A percentile compares a stretch with the other conserved stretches of the same genome.
Conservation (phyloP, 768 basidiomycete genomes). For the Rhizopogon vesiculosus region DNA sequence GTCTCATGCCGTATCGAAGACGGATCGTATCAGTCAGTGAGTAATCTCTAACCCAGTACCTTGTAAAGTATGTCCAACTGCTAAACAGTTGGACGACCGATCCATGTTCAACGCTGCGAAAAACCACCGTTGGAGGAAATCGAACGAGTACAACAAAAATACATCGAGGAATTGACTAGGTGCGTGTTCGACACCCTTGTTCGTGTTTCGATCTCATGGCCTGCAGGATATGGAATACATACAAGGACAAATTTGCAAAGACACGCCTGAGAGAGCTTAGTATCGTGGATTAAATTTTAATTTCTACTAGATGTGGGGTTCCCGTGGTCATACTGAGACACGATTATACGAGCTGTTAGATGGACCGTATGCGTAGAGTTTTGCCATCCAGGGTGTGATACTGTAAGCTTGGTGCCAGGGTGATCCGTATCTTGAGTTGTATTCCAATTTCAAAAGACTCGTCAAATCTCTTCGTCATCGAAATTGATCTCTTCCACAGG, state of each 20-base stretch:
- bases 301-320: background rate
- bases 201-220: background rate
- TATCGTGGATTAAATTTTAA: slow-evolving; percentile 55
- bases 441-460: background rate
- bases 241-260: slow-evolving; percentile 92
- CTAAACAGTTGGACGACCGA: slow-evolving; percentile 78
- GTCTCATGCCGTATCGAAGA: slow-evolving; percentile 92
- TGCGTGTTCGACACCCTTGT: slow-evolving; percentile 30
- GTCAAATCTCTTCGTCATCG: slow-evolving; percentile 66
- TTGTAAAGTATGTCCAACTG: background rate
- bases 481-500: slow-evolving; percentile 77
- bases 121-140: slow-evolving; percentile 83
- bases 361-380: background rate
- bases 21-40: slow-evolving; percentile 94
- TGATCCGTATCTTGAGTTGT: too few relatives aligned
- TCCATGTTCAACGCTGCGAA: slow-evolving; percentile 69
- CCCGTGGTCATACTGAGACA: background rate
- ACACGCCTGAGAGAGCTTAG: slow-evolving; percentile 72
- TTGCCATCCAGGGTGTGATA: background rate
- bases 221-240: slow-evolving; percentile 88
- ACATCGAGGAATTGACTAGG: slow-evolving; percentile 92
- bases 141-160: slow-evolving; percentile 70
- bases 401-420: background rate
- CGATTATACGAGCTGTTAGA: background rate
- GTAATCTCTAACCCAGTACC: slow-evolving; percentile 29